These are phyloP conservation scores for Polyplosphaeria fusca DNA, from an alignment of 495 filamentous ascomycete species.

Conservation along the genomic window DNA sequence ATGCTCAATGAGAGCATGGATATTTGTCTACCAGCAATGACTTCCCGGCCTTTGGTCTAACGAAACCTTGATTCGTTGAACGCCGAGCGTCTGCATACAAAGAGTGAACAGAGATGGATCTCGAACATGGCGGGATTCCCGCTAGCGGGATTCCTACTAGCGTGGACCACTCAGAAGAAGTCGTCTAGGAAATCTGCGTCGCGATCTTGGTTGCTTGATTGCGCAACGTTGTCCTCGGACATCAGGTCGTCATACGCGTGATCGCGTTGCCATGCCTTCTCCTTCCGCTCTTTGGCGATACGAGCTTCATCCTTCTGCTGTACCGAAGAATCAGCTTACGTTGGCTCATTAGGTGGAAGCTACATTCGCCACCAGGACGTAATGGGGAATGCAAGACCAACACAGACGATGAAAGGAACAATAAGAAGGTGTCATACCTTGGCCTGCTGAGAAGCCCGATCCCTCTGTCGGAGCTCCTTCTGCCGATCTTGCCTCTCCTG, in stretches of 20 bases:
- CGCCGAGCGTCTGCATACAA: too few relatives aligned
- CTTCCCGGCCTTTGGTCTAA: slow-evolving; percentile 1
- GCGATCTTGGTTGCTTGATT: slow-evolving; percentile 66
- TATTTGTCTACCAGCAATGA: slow-evolving; percentile 36
- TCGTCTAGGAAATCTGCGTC: slow-evolving; percentile 63
- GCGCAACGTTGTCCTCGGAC: slow-evolving; percentile 61
- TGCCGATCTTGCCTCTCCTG: slow-evolving; percentile 73
- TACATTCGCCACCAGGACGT: too few relatives aligned
- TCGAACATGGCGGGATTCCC: too few relatives aligned
- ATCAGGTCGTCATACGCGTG: slow-evolving; percentile 91
- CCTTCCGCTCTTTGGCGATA: slow-evolving; percentile 71
- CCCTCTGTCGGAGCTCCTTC: slow-evolving; percentile 63
- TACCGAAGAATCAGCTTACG: neutral
- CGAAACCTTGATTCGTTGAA: too few relatives aligned
- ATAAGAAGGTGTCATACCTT: slow-evolving; percentile 47
- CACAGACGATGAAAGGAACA: neutral
- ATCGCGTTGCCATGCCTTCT: slow-evolving; percentile 89
- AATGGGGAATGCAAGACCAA: too few relatives aligned
- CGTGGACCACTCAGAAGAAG: slow-evolving; percentile 67
- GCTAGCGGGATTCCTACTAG: too few relatives aligned
- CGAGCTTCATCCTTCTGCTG: slow-evolving; percentile 78
- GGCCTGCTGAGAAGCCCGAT: slow-evolving; percentile 64
- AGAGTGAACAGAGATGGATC: too few relatives aligned
- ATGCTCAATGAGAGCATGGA: slow-evolving; percentile 45
- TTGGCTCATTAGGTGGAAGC: too few relatives aligned